Evolutionary conservation across 257 asterid genomes (phyloP), one percentile per base, ranked within the genome.

Genomic region (Penstemon davidsonii): DNA sequence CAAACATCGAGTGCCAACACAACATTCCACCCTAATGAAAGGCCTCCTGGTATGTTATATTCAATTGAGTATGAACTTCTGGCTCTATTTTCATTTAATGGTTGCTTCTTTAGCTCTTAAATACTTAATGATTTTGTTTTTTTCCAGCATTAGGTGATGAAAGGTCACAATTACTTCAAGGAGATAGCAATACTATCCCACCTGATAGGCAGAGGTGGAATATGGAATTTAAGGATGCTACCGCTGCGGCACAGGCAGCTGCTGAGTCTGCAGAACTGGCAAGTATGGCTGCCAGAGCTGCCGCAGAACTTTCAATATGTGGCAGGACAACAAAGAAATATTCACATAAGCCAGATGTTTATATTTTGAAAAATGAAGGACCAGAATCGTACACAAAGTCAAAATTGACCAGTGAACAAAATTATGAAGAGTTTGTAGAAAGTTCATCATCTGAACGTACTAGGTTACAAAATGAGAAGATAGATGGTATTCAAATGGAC

Each of bases 221-320:
- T 60, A 76, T 87, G 89, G 95, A 87, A 66, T 94, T 88, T 74
- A 94, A 88, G 85, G 97, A 94, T 79, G 97, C 97, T 58, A 68
- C 86, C 41, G 73, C 96, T 73, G 96, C 99, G 3, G 96, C 97
- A 79, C 91, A 77, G 77, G 95, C 88, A 9, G 99, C 99, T 44
- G 96, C 96, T 15, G 97, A 86, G 78, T 83, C 96, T 81, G 96
- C 99, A 60, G 96, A 86, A 75, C 88, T 43, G 18, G 97, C 97
- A 64, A 91, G 95, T 75, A 66, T 85, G 80, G 96, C 96, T 61
- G 97, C 96, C 60, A 85, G 86, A 80, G 97, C 96, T 70, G 97
- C 96, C 62, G 97, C 96, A 18, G 92, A 91, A 80, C 78, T 88
- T 71, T 76, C 97, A 49, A 82, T 56, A 68, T 78, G 69, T 55